Evolutionary conservation across 306 rosid genomes (phyloP), one percentile per base, ranked within the genome.

Genomic region (Inga leiocalycina): DNA sequence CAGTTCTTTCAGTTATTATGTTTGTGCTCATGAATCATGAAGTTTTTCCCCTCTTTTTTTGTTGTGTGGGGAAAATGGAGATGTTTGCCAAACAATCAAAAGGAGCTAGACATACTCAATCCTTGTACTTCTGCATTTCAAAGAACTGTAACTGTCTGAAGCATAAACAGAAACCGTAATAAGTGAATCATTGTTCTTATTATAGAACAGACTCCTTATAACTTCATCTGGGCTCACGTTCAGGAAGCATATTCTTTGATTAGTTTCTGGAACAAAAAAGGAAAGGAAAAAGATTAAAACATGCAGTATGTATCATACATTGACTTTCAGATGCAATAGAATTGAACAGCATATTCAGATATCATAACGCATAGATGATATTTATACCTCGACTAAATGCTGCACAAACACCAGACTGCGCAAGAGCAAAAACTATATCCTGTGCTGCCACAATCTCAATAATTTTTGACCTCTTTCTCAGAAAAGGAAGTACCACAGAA

Each of bases 161-260:
- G 98, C 98, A 91, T 97, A 97, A 73, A 97, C 99, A 43, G 99
- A 97, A 83, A 94, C 99, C 52, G 99, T 97, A 92, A 97, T 94
- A 81, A 97, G 99, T 6, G 99, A 97, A 84, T 97, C 98, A 76
- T 97, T 97, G 86, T 97, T 94, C 85, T 94, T 97, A 84, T 97
- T 97, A 80, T 97, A 97, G 86, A 97, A 97, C 85, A 97, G 88
- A 85, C 97, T 97, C 82, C 99, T 88, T 85, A 97, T 97, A 77
- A 97, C 99, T 92, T 97, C 98, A 80, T 97, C 99, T 2, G 97
- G 97, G 83, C 98, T 97, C 81, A 97, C 97, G 52, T 97, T 97
- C 88, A 97, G 85, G 85, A 97, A 97, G 90, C 98, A 97, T 91
- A 97, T 92, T 90, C 97, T 83, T 88, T 91, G 89, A 84, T 97